Conservation (phyloP, 1,284 basidiomycete genomes). For the Fomitopsis betulina region DNA sequence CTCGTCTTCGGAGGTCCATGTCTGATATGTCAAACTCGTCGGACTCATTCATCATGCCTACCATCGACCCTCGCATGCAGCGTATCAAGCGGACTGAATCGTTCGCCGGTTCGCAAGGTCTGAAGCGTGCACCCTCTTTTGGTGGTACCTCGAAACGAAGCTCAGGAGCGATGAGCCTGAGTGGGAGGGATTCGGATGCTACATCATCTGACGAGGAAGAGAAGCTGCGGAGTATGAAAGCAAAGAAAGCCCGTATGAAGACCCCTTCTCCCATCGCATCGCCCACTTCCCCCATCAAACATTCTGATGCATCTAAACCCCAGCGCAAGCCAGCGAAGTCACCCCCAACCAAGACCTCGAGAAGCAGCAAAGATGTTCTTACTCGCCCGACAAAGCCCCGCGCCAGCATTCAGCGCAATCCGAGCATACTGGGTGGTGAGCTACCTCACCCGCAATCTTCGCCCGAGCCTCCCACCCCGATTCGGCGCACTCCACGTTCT, state of each 20-base stretch:
- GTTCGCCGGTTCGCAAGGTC: conserved; percentile 24
- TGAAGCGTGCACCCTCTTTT: conserved; percentile 39
- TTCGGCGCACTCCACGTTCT: conserved; percentile 1
- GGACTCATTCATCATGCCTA: conserved; percentile 23
- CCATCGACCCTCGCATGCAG: conserved; percentile 23
- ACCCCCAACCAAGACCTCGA: conserved; percentile 13
- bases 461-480: conserved; percentile 8
- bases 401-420: conserved; percentile 50
- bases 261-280: conserved; percentile 29
- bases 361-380: conserved; percentile 9
- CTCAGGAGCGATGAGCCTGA: conserved; percentile 31
- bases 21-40: conserved; percentile 33
- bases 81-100: conserved; percentile 30
- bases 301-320: conserved; percentile 12
- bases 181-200: conserved; percentile 28
- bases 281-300: conserved; percentile 12
- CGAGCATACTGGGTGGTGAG: conserved; percentile 54
- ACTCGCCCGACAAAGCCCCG: conserved; percentile 20
- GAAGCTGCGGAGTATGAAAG: conserved; percentile 49
- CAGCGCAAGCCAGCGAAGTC: conserved; percentile 15
- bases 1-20: conserved; percentile 27
- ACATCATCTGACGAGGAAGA: conserved; percentile 77
- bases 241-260: conserved; percentile 59
- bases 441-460: conserved; percentile 22
- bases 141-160: conserved; percentile 28